A percentile compares a stretch with the other conserved stretches of the same genome.
phyloP scores from a whole-genome alignment of 768 basidiomycete species.

The Fibroporia radiculosa region DNA sequence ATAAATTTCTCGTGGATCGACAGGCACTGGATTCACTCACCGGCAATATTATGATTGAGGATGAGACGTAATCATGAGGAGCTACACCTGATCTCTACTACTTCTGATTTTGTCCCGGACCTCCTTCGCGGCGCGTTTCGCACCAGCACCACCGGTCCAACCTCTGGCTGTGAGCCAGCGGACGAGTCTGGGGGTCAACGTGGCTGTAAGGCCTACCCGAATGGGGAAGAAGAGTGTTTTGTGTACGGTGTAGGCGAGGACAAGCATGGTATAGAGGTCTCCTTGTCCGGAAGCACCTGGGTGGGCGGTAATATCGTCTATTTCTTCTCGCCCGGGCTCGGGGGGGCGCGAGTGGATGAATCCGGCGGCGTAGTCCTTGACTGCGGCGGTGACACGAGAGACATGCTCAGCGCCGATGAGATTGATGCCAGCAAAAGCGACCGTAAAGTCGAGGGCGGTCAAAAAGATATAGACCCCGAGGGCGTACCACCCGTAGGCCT shows the following conservation, averaged over 20 bases:
- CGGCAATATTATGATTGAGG: too few species aligned
- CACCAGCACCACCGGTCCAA: constrained; percentile 73
- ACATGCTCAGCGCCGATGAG: constrained; percentile 90
- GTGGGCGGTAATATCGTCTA: constrained; percentile 33
- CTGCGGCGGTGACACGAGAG: constrained; percentile 49
- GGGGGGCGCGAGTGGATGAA: constrained; percentile 45
- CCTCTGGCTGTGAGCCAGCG: constrained; percentile 74
- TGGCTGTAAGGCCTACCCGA: constrained; percentile 82
- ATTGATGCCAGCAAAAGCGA: constrained; percentile 80
- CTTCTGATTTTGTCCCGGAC: constrained; percentile 30
- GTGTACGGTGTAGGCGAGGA: constrained; percentile 92
- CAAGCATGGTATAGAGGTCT: constrained; percentile 85
- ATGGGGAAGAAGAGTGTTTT: constrained; percentile 90
- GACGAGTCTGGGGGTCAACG: constrained; percentile 79
- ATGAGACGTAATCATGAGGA: too few species aligned
- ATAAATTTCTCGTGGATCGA: too few species aligned
- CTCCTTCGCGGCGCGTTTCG: constrained; percentile 50
- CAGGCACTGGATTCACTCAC: too few species aligned
- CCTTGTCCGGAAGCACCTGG: constrained; percentile 42
- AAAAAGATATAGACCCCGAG: constrained; percentile 81
- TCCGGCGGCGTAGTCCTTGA: constrained; percentile 40
- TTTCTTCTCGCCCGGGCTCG: constrained; percentile 63
- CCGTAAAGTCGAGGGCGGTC: constrained; percentile 69
- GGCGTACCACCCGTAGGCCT: constrained; percentile 93
- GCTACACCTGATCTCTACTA: constrained; percentile 7